These are phyloP conservation scores for Solanum pinnatisectum DNA, from an alignment of 257 asterid genomes.

Conservation along the genomic window DNA sequence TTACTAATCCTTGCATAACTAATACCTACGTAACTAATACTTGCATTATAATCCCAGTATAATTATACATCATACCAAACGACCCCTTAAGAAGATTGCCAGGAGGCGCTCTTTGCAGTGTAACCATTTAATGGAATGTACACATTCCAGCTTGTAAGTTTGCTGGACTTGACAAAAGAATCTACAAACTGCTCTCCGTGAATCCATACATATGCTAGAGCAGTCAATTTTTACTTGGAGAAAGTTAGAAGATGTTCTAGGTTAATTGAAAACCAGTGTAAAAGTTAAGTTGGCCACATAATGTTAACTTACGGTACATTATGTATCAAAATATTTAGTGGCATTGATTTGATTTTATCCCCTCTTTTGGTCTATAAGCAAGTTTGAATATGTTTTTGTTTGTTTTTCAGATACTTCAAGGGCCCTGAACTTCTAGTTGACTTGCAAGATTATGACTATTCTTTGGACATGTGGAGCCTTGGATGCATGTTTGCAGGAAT, in stretches of 20 bases:
- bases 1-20: not conserved
- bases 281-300: not conserved
- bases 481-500: conserved; percentile 26
- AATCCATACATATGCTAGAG: not conserved
- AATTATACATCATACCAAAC: not conserved
- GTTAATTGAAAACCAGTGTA: not conserved
- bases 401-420: conserved; percentile 17
- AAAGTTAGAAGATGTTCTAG: not conserved
- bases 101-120: not conserved
- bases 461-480: conserved; percentile 24
- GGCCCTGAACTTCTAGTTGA: conserved; percentile 25
- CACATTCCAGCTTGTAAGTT: not conserved
- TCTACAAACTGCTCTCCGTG: not conserved
- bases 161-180: not conserved
- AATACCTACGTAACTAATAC: not conserved
- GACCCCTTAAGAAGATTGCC: not conserved
- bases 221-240: not conserved
- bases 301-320: not conserved
- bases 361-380: not conserved
- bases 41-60: not conserved
- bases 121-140: not conserved
- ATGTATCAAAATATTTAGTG: not conserved
- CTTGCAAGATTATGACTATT: conserved; percentile 21
- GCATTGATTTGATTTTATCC: not conserved
- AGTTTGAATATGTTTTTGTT: not conserved